A percentile compares a stretch with the other conserved stretches of the same genome.
Conservation (phyloP, 2,329 filamentous ascomycete species). For the Sporothrix mexicana region DNA sequence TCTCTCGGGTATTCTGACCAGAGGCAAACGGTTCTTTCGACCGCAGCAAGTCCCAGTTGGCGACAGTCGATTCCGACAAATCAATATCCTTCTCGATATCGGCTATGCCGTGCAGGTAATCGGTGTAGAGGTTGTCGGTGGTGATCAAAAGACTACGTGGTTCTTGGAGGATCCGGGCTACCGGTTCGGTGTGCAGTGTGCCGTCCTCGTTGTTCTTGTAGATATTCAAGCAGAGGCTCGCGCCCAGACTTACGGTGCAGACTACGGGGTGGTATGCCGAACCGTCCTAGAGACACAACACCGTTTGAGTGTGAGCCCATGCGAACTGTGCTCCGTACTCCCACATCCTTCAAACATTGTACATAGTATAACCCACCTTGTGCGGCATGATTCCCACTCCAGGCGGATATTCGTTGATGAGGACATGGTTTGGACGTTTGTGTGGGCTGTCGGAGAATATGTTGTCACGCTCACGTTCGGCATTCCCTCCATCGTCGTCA, state of each 20-base stretch:
- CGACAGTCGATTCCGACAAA: conserved; percentile 65
- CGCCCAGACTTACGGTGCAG: conserved; percentile 86
- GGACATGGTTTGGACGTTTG: conserved; percentile 79
- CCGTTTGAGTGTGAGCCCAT: conserved; percentile 9
- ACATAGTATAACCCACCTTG: conserved; percentile 55
- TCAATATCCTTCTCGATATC: conserved; percentile 69
- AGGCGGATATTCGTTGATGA: conserved; percentile 89
- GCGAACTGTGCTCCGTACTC: neutral
- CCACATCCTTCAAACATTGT: neutral
- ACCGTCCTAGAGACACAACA: conserved; percentile 63
- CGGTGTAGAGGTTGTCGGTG: conserved; percentile 68
- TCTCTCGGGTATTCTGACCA: conserved; percentile 63
- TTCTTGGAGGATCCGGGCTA: conserved; percentile 76
- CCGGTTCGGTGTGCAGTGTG: conserved; percentile 58
- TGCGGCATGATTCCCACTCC: conserved; percentile 97
- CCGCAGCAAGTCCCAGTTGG: conserved; percentile 73
- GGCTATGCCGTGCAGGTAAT: conserved; percentile 77
- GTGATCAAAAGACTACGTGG: conserved; percentile 80
- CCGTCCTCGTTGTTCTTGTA: conserved; percentile 67
- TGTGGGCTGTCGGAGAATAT: conserved; percentile 73
- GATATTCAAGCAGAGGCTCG: conserved; percentile 77
- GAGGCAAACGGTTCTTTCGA: conserved; percentile 53
- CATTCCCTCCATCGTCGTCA: conserved; percentile 35
- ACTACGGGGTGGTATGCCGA: conserved; percentile 85
- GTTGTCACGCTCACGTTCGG: conserved; percentile 43